A percentile compares a stretch with the other conserved stretches of the same genome.
Conservation (phyloP, 2,329 filamentous ascomycete species). For the Grosmannia huntii region DNA sequence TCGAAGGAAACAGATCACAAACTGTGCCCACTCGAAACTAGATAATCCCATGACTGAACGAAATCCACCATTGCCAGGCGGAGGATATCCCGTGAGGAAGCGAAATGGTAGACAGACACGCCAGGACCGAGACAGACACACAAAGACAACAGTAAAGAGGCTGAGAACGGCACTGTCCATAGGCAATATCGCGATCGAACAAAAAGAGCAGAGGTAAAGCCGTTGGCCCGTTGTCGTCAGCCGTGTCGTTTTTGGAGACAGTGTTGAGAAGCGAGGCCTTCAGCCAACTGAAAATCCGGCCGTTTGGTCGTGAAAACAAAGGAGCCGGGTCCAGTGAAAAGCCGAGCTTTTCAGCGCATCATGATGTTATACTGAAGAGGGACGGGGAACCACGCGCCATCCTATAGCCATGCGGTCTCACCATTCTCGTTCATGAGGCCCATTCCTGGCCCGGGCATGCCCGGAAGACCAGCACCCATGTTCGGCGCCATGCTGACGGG, state of each 20-base stretch:
- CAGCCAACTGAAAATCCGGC: background rate
- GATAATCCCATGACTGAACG: background rate
- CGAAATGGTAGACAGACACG: conserved; percentile 6
- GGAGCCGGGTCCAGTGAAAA: background rate
- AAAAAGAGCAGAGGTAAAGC: background rate
- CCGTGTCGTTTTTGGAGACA: background rate
- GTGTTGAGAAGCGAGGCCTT: background rate
- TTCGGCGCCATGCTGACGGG: conserved; percentile 8
- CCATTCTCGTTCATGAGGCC: conserved; percentile 15
- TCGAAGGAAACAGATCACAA: background rate
- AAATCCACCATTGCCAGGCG: background rate
- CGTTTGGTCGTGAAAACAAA: background rate
- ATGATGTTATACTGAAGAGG: conserved; percentile 4
- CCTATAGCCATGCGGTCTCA: conserved; percentile 15
- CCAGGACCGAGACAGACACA: conserved; percentile 7
- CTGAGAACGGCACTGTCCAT: background rate
- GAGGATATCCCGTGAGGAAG: background rate
- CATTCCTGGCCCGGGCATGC: conserved; percentile 10
- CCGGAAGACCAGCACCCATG: conserved; percentile 7
- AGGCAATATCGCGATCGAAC: background rate
- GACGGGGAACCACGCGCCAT: conserved; percentile 8
- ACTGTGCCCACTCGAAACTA: background rate
- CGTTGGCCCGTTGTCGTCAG: background rate
- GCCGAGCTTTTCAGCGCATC: background rate
- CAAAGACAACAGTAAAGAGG: conserved; percentile 4